These are phyloP conservation scores for Dactylonectria estremocensis DNA, from an alignment of 2,329 filamentous ascomycete species.

Conservation along the genomic window DNA sequence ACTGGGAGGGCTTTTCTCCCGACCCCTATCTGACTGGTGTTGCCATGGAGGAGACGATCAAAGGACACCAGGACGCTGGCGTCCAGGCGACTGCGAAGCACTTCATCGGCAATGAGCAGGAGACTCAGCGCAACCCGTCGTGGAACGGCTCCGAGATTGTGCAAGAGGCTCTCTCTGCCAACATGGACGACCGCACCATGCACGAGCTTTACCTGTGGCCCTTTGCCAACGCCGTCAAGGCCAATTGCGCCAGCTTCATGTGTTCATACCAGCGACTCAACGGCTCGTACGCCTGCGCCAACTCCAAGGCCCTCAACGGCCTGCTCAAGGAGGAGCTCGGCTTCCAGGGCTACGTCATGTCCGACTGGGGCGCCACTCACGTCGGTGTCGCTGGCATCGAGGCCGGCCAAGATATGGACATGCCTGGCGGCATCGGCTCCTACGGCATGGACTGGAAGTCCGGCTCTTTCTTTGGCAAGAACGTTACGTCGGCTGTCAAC, in stretches of 20 bases:
- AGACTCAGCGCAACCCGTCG: conserved; percentile 51
- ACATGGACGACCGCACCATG: conserved; percentile 72
- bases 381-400: conserved; percentile 59
- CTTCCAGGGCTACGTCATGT: conserved; percentile 63
- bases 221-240: conserved; percentile 53
- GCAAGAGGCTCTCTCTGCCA: conserved; percentile 54
- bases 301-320: conserved; percentile 63
- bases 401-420: conserved; percentile 66
- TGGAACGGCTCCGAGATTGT: conserved; percentile 43
- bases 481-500: conserved; percentile 62
- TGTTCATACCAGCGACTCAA: conserved; percentile 64
- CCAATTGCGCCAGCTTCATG: conserved; percentile 57
- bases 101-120: conserved; percentile 57
- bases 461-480: conserved; percentile 62
- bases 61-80: conserved; percentile 54
- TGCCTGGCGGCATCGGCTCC: conserved; percentile 61
- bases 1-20: conserved; percentile 76
- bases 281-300: conserved; percentile 66
- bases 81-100: conserved; percentile 59
- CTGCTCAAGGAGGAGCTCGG: conserved; percentile 66
- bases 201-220: conserved; percentile 65
- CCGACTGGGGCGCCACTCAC: conserved; percentile 61
- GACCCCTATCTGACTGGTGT: conserved; percentile 79
- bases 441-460: conserved; percentile 50
- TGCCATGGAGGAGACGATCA: conserved; percentile 54